A percentile compares a stretch with the other conserved stretches of the same genome.
phyloP scores from a whole-genome alignment of 2,329 filamentous ascomycete genomes.

The Ophiostoma populinum region DNA sequence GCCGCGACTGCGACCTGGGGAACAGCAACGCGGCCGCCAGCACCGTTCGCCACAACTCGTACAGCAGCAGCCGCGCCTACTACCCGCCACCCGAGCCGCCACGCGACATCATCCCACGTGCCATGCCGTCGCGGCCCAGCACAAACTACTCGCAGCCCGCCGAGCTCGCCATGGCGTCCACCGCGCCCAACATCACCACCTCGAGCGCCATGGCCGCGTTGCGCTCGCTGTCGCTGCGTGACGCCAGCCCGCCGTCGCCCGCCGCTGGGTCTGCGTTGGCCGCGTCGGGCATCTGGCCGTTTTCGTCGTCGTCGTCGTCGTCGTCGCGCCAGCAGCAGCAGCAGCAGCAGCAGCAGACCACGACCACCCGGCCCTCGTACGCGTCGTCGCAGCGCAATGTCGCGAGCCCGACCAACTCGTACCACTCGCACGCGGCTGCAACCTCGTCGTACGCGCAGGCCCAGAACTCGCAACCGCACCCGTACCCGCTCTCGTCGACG shows the following conservation, averaged over 20 bases:
- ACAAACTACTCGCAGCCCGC: constrained; percentile 37
- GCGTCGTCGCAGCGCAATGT: constrained; percentile 32
- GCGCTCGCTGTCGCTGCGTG: constrained; percentile 34
- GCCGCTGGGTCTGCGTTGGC: constrained; percentile 18
- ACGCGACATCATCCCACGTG: constrained; percentile 45
- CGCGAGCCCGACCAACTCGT: constrained; percentile 29
- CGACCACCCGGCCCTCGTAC: no score
- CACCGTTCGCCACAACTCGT: constrained; percentile 9
- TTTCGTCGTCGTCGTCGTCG: constrained; percentile 18
- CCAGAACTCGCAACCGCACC: no score
- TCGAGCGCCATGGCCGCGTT: constrained; percentile 37
- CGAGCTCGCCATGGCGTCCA: constrained; percentile 23
- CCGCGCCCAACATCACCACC: constrained; percentile 22
- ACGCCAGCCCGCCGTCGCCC: constrained; percentile 39
- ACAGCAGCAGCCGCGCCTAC: constrained; percentile 4
- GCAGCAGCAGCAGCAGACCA: no score
- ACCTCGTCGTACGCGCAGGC: constrained; percentile 29
- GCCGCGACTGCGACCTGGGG: constrained; percentile 37
- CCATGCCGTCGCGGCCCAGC: constrained; percentile 42
- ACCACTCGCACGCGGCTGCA: no score
- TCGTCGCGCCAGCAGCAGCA: no score
- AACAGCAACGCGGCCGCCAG: constrained; percentile 20
- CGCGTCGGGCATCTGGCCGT: constrained; percentile 33
- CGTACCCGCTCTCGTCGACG: constrained; percentile 30
- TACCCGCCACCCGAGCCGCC: constrained; percentile 23